Conservation (phyloP, 768 basidiomycete genomes). For the Pleurotus citrinopileatus region DNA sequence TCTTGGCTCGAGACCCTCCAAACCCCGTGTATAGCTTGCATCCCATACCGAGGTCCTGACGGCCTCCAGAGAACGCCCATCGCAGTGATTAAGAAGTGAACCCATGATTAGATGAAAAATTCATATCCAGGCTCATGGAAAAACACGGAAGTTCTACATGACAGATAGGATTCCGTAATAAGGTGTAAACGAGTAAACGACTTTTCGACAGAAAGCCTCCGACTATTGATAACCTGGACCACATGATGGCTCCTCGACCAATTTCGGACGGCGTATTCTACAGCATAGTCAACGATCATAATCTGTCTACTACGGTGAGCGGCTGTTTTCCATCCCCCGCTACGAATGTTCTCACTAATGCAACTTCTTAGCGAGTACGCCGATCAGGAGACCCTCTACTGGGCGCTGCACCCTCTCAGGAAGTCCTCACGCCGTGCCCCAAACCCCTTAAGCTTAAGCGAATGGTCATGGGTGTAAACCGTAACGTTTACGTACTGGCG, state of each 20-base stretch:
- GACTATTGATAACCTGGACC: conserved; percentile 6
- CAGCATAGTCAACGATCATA: not conserved
- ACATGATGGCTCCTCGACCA: not conserved
- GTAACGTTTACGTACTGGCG: not conserved
- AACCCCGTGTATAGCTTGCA: not conserved
- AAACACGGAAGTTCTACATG: not conserved
- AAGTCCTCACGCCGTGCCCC: conserved; percentile 3
- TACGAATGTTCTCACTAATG: not conserved
- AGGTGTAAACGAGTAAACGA: conserved; percentile 2
- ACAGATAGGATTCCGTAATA: conserved; percentile 7
- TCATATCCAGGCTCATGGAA: conserved; percentile 3
- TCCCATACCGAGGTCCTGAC: not conserved
- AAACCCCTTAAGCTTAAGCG: conserved; percentile 2
- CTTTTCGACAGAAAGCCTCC: conserved; percentile 3
- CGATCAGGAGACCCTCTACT: conserved; percentile 7
- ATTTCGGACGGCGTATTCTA: not conserved
- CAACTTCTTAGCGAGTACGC: conserved; percentile 6
- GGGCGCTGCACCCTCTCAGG: conserved; percentile 2
- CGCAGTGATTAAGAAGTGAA: not conserved
- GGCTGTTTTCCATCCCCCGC: not conserved
- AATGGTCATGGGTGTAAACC: not conserved
- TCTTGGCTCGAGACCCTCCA: not conserved
- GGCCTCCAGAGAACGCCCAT: not conserved
- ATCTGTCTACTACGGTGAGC: not conserved
- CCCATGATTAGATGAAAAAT: too few relatives aligned